Conservation (phyloP, 352 stramenopile genomes). For the Globisporangium nunn region DNA sequence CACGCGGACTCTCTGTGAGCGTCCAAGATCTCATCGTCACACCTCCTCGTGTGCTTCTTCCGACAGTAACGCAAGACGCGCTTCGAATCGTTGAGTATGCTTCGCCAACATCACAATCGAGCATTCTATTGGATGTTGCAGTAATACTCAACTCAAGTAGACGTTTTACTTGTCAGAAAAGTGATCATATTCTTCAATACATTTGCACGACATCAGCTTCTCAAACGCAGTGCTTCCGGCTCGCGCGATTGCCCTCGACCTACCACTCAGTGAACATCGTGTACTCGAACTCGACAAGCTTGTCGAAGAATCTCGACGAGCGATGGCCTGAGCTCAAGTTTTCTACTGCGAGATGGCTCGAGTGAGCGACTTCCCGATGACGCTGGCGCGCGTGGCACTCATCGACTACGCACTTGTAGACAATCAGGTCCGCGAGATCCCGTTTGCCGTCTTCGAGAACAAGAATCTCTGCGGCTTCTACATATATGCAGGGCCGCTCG, state of each 20-base stretch:
- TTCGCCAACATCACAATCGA: no score
- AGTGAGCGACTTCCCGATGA: conserved; percentile 1
- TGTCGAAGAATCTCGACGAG: conserved; percentile 29
- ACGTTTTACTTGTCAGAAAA: no score
- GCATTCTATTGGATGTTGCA: no score
- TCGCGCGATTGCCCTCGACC: conserved; percentile 18
- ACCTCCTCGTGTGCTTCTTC: no score
- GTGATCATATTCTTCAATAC: no score
- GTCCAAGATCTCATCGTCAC: no score
- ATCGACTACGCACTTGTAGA: conserved; percentile 14
- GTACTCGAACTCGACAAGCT: conserved; percentile 16
- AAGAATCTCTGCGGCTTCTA: conserved; percentile 3
- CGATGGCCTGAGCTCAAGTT: conserved; percentile 17
- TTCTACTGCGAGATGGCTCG: conserved; percentile 10
- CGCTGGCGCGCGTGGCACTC: conserved; percentile 2
- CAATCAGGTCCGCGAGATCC: conserved; percentile 10
- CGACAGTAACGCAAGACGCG: no score
- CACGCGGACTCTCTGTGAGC: no score
- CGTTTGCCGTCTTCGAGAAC: conserved; percentile 7
- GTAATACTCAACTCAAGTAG: no score
- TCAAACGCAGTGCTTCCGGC: conserved; percentile 20
- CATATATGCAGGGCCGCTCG: conserved; percentile 15
- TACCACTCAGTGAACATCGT: conserved; percentile 24
- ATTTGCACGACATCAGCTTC: conserved; percentile 22
- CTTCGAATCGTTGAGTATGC: no score